These are phyloP conservation scores for Citrus inodora DNA, from an alignment of 345 rosid species.

Conservation along the genomic window DNA sequence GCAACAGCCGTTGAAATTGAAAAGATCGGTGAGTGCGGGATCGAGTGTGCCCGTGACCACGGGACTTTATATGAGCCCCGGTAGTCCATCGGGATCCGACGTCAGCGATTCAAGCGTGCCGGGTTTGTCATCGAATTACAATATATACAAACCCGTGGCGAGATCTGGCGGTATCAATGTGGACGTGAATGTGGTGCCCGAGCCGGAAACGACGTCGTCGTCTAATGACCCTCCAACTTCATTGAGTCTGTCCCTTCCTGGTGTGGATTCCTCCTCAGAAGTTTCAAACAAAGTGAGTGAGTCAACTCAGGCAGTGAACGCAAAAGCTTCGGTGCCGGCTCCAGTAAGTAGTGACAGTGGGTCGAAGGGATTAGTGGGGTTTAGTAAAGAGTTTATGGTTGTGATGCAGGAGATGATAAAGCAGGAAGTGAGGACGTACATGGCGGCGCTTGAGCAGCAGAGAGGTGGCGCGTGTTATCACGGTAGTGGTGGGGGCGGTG, in stretches of 20 bases:
- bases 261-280: slow-evolving; percentile 43
- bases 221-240: slow-evolving; percentile 59
- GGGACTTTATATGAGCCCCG: slow-evolving; percentile 64
- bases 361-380: slow-evolving; percentile 42
- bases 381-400: slow-evolving; percentile 63
- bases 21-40: slow-evolving; percentile 71
- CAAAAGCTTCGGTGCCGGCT: neutral
- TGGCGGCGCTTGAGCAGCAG: slow-evolving; percentile 57
- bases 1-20: slow-evolving; percentile 62
- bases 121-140: slow-evolving; percentile 36
- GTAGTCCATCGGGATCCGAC: slow-evolving; percentile 80
- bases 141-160: slow-evolving; percentile 41
- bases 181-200: slow-evolving; percentile 25
- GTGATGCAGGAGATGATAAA: slow-evolving; percentile 95
- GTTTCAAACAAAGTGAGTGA: slow-evolving; percentile 34
- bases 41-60: slow-evolving; percentile 41
- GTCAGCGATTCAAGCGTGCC: slow-evolving; percentile 63
- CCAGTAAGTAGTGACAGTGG: slow-evolving; percentile 18
- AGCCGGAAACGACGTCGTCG: slow-evolving; percentile 46
- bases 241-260: slow-evolving; percentile 67
- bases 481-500: slow-evolving; percentile 28
- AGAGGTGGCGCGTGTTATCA: slow-evolving; percentile 20
- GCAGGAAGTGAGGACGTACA: slow-evolving; percentile 77
- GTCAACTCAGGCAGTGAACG: slow-evolving; percentile 17
- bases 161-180: slow-evolving; percentile 46